A percentile compares a stretch with the other conserved stretches of the same genome.
Evolutionary conservation across 805 yeast species (phyloP).

Genomic region (Suhomyces tanzawaensis): DNA sequence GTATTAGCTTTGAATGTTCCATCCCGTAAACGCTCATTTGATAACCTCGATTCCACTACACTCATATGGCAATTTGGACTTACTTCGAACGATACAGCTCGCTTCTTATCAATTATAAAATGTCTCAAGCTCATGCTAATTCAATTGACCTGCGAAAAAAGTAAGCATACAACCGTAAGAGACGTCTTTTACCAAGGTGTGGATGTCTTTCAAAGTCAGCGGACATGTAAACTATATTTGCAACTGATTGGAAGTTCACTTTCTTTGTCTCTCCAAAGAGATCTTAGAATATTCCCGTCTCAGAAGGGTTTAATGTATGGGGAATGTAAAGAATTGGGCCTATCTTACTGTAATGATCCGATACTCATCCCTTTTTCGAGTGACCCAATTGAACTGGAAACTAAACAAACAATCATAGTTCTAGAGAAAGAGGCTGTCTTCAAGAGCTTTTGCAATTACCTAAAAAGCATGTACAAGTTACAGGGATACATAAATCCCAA

Average conservation of each 20-base stretch:
- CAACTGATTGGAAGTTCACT: slow-evolving; percentile 38
- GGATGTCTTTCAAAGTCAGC: slow-evolving; percentile 45
- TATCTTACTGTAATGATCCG: slow-evolving; percentile 6
- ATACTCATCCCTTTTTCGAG: slow-evolving; percentile 36
- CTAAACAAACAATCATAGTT: slow-evolving; percentile 13
- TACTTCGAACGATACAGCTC: neutral
- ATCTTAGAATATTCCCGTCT: slow-evolving; percentile 47
- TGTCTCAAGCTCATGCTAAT: slow-evolving; percentile 5
- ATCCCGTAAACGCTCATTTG: neutral
- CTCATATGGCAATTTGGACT: neutral
- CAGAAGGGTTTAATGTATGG: slow-evolving; percentile 58
- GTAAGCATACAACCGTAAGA: slow-evolving; percentile 41
- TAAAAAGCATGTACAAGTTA: slow-evolving; percentile 6
- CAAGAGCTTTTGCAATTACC: slow-evolving; percentile 27
- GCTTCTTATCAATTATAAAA: slow-evolving; percentile 3
- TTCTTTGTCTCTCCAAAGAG: slow-evolving; percentile 30
- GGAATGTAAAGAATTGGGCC: slow-evolving; percentile 10
- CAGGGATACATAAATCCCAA: neutral
- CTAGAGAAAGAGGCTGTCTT: slow-evolving; percentile 44
- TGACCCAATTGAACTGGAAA: too few species aligned
- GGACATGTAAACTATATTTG: slow-evolving; percentile 37
- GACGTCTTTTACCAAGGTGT: slow-evolving; percentile 62
- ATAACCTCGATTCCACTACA: neutral
- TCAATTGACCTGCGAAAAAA: neutral
- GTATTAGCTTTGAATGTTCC: neutral